Conservation (phyloP, 768 basidiomycete species). For the Xerocomellus amylosporus region DNA sequence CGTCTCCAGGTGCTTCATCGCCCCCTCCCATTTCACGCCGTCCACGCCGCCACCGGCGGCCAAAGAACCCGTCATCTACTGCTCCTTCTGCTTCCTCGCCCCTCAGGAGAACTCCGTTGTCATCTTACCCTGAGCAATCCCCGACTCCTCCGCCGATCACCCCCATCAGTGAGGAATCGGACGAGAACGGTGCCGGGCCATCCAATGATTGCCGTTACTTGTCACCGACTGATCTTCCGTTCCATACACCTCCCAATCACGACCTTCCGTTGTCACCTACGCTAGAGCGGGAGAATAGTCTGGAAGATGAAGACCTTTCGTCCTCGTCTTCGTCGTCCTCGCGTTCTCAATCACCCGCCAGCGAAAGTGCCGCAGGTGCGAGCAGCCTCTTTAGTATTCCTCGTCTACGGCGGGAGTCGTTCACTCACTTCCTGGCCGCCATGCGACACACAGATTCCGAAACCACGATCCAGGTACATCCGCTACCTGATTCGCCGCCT, state of each 20-base stretch:
- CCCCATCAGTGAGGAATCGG: slow-evolving; percentile 66
- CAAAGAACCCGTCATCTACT: slow-evolving; percentile 38
- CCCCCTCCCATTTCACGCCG: slow-evolving; percentile 46
- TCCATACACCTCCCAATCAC: slow-evolving; percentile 50
- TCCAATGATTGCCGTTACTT: slow-evolving; percentile 52
- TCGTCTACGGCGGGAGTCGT: slow-evolving; percentile 61
- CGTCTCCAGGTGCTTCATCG: slow-evolving; percentile 47
- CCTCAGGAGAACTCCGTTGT: slow-evolving; percentile 50
- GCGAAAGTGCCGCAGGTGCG: slow-evolving; percentile 68
- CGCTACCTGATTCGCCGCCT: slow-evolving; percentile 75
- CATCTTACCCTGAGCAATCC: slow-evolving; percentile 45
- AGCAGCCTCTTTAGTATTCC: slow-evolving; percentile 74
- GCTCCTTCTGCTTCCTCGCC: slow-evolving; percentile 61
- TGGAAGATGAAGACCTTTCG: slow-evolving; percentile 28
- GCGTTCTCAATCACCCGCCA: slow-evolving; percentile 58
- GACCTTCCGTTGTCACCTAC: slow-evolving; percentile 45
- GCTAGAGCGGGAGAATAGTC: slow-evolving; percentile 22
- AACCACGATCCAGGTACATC: slow-evolving; percentile 67
- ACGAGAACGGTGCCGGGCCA: slow-evolving; percentile 48
- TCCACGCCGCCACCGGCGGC: slow-evolving; percentile 59
- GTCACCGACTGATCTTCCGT: slow-evolving; percentile 63
- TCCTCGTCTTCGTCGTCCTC: slow-evolving; percentile 34
- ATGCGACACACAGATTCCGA: slow-evolving; percentile 65
- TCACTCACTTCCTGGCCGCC: slow-evolving; percentile 62
- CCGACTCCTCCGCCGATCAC: slow-evolving; percentile 66